Evolutionary conservation across 2,329 filamentous ascomycete species (phyloP).

Genomic region (Phoma sp.): DNA sequence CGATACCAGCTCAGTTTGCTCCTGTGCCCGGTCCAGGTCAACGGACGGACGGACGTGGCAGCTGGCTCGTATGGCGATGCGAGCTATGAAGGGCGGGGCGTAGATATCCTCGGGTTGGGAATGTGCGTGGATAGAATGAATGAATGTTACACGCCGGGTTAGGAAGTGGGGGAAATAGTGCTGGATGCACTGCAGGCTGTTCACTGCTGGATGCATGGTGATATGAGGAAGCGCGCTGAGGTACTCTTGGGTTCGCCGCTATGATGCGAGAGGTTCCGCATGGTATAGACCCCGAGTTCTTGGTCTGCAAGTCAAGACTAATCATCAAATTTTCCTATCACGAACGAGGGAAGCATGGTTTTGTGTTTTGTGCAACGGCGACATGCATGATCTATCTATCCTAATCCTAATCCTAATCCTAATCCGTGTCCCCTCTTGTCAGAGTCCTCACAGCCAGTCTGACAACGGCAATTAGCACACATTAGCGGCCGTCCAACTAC

Average conservation of each 20-base stretch:
- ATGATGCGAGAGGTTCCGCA: too few relatives aligned
- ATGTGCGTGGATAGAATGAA: not conserved
- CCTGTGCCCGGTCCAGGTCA: slow-evolving; percentile 18
- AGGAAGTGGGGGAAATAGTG: slow-evolving; percentile 3
- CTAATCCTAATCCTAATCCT: slow-evolving; percentile 1
- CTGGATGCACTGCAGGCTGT: slow-evolving; percentile 19
- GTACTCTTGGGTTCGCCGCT: not conserved
- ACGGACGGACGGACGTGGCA: slow-evolving; percentile 18
- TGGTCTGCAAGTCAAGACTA: too few relatives aligned
- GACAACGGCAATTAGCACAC: not conserved
- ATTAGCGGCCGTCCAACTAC: slow-evolving; percentile 6
- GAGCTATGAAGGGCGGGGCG: slow-evolving; percentile 6
- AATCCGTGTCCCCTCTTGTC: not conserved
- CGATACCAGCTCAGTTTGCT: slow-evolving; percentile 13
- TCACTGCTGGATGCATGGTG: slow-evolving; percentile 14
- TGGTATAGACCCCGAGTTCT: not conserved
- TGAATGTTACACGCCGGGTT: not conserved
- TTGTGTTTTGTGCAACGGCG: not conserved
- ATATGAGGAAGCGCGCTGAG: too few relatives aligned
- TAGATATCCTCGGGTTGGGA: not conserved
- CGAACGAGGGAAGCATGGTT: too few relatives aligned
- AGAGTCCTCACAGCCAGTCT: slow-evolving; percentile 6
- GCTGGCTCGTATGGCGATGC: slow-evolving; percentile 20
- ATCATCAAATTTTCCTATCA: not conserved
- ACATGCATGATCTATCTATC: slow-evolving; percentile 5